phyloP scores from a whole-genome alignment of 2,329 filamentous ascomycete genomes.

The Colletotrichum phormii region DNA sequence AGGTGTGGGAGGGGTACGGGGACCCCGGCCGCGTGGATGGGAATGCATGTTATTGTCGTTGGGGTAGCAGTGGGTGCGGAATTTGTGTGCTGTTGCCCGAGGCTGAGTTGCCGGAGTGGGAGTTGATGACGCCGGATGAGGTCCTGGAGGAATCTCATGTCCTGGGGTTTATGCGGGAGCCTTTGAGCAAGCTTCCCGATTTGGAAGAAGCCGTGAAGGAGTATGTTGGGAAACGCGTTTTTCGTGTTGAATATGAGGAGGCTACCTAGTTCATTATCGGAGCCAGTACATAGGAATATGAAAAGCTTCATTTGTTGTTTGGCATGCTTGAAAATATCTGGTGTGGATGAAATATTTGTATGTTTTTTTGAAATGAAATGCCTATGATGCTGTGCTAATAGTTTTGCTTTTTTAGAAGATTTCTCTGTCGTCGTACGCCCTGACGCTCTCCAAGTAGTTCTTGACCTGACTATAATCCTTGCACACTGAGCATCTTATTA shows the following conservation, averaged over 20 bases:
- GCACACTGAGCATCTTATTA: slow-evolving; percentile 48
- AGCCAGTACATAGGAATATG: not conserved
- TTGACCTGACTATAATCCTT: slow-evolving; percentile 56
- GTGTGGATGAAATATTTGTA: not conserved
- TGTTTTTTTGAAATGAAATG: slow-evolving; percentile 7
- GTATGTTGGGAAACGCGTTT: not conserved
- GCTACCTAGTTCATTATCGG: not conserved
- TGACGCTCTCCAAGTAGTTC: slow-evolving; percentile 55
- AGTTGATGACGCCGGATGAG: slow-evolving; percentile 4
- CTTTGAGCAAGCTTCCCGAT: not conserved
- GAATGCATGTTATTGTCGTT: slow-evolving; percentile 18
- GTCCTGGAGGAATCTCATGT: not conserved
- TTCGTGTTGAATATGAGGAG: not conserved
- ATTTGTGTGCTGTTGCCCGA: slow-evolving; percentile 9
- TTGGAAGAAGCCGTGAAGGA: not conserved
- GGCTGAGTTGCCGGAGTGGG: slow-evolving; percentile 11
- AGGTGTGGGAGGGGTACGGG: slow-evolving; percentile 21
- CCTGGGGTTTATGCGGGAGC: not conserved
- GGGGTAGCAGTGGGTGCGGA: slow-evolving; percentile 1
- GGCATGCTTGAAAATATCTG: not conserved
- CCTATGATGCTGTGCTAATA: not conserved
- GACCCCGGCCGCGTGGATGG: slow-evolving; percentile 1
- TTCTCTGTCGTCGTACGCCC: slow-evolving; percentile 56
- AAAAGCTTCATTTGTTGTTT: not conserved
- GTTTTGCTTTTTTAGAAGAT: slow-evolving; percentile 48